These are phyloP conservation scores for Barnettozyma pratensis DNA, from an alignment of 805 yeast genomes.

Conservation along the genomic window DNA sequence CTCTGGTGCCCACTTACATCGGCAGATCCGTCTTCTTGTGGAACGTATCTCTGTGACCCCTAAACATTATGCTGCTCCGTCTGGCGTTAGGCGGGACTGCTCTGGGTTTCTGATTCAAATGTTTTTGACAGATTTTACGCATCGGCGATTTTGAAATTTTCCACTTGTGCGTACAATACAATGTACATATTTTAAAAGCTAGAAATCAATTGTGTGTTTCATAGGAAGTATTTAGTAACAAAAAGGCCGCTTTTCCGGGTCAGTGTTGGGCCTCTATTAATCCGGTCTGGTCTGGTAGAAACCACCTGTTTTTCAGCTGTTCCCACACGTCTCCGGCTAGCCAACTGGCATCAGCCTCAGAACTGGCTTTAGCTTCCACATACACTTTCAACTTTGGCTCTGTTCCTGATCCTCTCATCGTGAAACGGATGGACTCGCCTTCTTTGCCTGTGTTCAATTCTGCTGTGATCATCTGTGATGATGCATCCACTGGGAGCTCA, in stretches of 20 bases:
- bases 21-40: constrained; percentile 47
- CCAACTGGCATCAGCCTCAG: constrained; percentile 40
- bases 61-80: constrained; percentile 6
- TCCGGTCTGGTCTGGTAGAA: constrained; percentile 52
- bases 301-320: constrained; percentile 55
- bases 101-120: no score
- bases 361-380: constrained; percentile 63
- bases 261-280: constrained; percentile 4
- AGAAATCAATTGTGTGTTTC: no score
- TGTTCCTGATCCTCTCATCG: constrained; percentile 93
- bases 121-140: no score
- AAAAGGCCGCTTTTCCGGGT: neutral
- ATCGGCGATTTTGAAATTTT: no score
- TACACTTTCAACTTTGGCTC: constrained; percentile 93
- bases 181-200: no score
- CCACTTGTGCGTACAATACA: no score
- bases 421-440: constrained; percentile 54
- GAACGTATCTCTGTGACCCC: constrained; percentile 24
- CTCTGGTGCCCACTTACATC: constrained; percentile 26
- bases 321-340: constrained; percentile 69
- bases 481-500: constrained; percentile 59
- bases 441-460: constrained; percentile 29
- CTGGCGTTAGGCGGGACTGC: neutral
- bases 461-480: constrained; percentile 85
- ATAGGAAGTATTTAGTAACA: no score